Evolutionary conservation across 257 asterid species (phyloP).

Genomic region (Nicotiana sylvestris): DNA sequence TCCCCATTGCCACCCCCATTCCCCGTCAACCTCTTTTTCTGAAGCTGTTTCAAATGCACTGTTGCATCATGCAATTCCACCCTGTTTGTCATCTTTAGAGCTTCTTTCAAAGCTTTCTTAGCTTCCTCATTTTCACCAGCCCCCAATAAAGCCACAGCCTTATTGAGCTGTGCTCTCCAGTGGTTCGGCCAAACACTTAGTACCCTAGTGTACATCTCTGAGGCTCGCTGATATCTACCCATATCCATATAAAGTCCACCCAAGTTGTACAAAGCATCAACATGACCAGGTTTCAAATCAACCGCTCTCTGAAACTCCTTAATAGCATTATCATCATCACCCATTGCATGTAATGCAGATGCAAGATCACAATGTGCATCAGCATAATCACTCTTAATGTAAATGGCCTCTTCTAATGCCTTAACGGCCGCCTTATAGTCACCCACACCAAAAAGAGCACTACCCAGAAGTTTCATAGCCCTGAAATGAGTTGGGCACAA

Average conservation of each 20-base stretch:
- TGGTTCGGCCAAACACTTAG: slow-evolving; percentile 92
- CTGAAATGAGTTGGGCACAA: slow-evolving; percentile 95
- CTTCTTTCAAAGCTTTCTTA: slow-evolving; percentile 91
- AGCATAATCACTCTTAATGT: slow-evolving; percentile 89
- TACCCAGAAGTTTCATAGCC: slow-evolving; percentile 94
- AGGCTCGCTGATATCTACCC: slow-evolving; percentile 97
- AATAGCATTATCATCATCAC: slow-evolving; percentile 93
- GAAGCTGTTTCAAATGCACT: slow-evolving; percentile 87
- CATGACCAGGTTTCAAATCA: slow-evolving; percentile 94
- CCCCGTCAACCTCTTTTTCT: slow-evolving; percentile 75
- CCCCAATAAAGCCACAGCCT: slow-evolving; percentile 86
- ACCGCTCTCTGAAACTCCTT: slow-evolving; percentile 99
- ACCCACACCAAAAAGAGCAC: slow-evolving; percentile 95
- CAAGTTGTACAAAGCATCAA: slow-evolving; percentile 86
- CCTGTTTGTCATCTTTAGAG: slow-evolving; percentile 89
- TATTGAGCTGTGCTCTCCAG: slow-evolving; percentile 96
- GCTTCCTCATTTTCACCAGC: slow-evolving; percentile 98
- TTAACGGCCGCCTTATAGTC: slow-evolving; percentile 98
- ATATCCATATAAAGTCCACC: slow-evolving; percentile 98
- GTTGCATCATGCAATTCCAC: slow-evolving; percentile 91
- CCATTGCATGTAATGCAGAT: slow-evolving; percentile 92
- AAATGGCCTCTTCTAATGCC: slow-evolving; percentile 97
- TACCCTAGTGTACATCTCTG: slow-evolving; percentile 96
- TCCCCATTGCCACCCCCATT: slow-evolving; percentile 57
- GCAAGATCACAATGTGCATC: slow-evolving; percentile 99